Base-by-base conservation (phyloP, 139 green algal species). In the Yamagishiella unicocca region DNA sequence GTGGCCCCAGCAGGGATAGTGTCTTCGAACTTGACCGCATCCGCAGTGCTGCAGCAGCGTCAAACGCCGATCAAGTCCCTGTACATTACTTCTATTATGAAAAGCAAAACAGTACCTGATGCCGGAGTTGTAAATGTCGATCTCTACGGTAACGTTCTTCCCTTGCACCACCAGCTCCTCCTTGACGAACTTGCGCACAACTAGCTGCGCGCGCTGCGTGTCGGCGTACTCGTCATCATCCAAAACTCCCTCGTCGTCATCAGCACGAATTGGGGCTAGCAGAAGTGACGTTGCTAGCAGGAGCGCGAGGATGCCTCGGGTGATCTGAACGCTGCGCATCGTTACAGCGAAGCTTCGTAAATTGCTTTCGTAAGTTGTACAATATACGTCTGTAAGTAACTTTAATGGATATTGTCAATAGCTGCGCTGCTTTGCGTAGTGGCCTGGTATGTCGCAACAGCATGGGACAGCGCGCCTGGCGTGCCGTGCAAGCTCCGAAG, bases 191-290 rank as follows among this genome's bases (percentile, higher is more conserved):
- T 93, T 93, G 27, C 87, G 75, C 8, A 93, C 82, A 2, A 93
- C 80, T 29, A 93, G 70, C 61, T 88, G 71, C 14, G 90, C 90
- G 25, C 77, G 89, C 38, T 88, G 76, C n/a, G 74, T 70, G 35
- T 93, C 90, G 21, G n/a, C 71, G 50, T 91, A 91, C 75, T 91
- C 90, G 31, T 93, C 90, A 33, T 89, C 88, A 14, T 90, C 68
- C n/a, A 79, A 77, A 1, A 79, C 90, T 17, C 46, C 67, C 17
- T 78, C 66, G 19, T 64, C 77, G 10, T 84, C 77, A 25, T 70
- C 50, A 42, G 79, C 61, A 75, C 79, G 79, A 45, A 75, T 62
- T 0, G 79, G 79, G 3, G 31, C n/a, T 19, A 85, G 21, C 40
- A 85, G 8, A 4, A 85, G 79, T 6, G 79, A 45, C 21, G 35